These are phyloP conservation scores for Senna tora DNA, from an alignment of 306 rosid genomes.

Conservation along the genomic window DNA sequence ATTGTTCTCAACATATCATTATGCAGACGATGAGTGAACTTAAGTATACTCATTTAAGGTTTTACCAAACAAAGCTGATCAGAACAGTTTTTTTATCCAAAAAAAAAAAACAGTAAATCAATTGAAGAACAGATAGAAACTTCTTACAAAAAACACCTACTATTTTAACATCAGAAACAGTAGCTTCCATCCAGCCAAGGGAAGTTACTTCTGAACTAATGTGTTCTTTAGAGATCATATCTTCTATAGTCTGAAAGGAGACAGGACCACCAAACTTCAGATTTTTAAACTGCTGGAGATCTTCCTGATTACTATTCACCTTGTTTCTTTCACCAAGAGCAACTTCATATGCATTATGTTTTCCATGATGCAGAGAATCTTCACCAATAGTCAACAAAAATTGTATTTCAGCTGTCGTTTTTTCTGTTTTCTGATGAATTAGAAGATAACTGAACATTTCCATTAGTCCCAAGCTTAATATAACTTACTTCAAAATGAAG, in stretches of 20 bases:
- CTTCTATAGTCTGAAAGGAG: slow-evolving; percentile 57
- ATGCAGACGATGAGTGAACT: too few relatives aligned
- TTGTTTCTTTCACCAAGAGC: slow-evolving; percentile 54
- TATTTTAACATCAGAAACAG: slow-evolving; percentile 68
- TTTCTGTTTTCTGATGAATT: slow-evolving; percentile 49
- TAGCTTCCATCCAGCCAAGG: slow-evolving; percentile 76
- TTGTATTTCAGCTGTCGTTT: slow-evolving; percentile 54
- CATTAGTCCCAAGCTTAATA: slow-evolving; percentile 46
- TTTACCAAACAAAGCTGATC: background rate
- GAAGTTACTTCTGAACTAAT: slow-evolving; percentile 62
- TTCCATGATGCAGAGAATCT: slow-evolving; percentile 54
- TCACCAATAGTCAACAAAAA: slow-evolving; percentile 58
- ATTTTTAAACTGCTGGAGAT: slow-evolving; percentile 53
- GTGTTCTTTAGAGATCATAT: slow-evolving; percentile 48
- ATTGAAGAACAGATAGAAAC: slow-evolving; percentile 22
- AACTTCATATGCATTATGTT: slow-evolving; percentile 59
- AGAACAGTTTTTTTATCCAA: too few relatives aligned
- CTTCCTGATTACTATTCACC: slow-evolving; percentile 39
- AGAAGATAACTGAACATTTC: slow-evolving; percentile 46
- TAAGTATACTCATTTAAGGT: background rate
- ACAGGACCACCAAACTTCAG: slow-evolving; percentile 65
- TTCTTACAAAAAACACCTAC: slow-evolving; percentile 59
- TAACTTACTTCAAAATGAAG: slow-evolving; percentile 72
- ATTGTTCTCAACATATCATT: too few relatives aligned
- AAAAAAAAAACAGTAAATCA: too few relatives aligned